Percentiles rank a stretch among this genome's conserved stretches.
Conservation (phyloP, 2,329 filamentous ascomycete genomes). For the Lecanicillium sp. region DNA sequence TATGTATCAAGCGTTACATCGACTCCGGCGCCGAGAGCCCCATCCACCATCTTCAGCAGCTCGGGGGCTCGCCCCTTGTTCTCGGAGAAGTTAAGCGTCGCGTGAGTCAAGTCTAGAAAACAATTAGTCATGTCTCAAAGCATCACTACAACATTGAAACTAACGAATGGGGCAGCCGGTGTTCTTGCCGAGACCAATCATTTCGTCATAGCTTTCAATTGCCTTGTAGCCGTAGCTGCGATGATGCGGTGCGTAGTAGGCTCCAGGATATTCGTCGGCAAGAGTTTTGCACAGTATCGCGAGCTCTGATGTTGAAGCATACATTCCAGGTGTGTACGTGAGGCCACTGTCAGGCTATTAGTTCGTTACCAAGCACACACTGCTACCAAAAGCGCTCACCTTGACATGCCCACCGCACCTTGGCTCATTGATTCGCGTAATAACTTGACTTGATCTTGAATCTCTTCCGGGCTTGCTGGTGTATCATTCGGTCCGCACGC, state of each 20-base stretch:
- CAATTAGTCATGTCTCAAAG: background rate
- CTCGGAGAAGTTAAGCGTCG: slow-evolving; percentile 21
- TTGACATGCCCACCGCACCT: slow-evolving; percentile 22
- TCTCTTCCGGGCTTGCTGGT: slow-evolving; percentile 15
- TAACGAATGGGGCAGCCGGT: slow-evolving; percentile 22
- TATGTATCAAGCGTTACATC: slow-evolving; percentile 22
- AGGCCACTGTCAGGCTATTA: slow-evolving; percentile 15
- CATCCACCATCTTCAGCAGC: slow-evolving; percentile 19
- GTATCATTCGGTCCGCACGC: slow-evolving; percentile 21
- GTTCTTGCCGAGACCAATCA: slow-evolving; percentile 19
- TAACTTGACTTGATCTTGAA: slow-evolving; percentile 19
- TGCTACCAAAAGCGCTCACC: no score
- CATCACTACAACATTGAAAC: background rate
- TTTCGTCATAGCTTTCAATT: slow-evolving; percentile 22
- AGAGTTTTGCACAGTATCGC: slow-evolving; percentile 19
- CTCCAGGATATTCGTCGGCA: slow-evolving; percentile 19
- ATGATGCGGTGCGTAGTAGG: slow-evolving; percentile 22
- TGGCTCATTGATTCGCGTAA: slow-evolving; percentile 19
- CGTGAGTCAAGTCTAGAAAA: slow-evolving; percentile 19
- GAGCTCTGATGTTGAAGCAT: slow-evolving; percentile 22
- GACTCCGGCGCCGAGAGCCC: slow-evolving; percentile 15
- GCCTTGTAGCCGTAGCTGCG: slow-evolving; percentile 21
- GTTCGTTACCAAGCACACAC: no score
- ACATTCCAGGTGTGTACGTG: slow-evolving; percentile 23
- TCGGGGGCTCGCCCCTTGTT: slow-evolving; percentile 20